Base-by-base conservation (phyloP, 371 early-diverging fungal genomes). In the Rhizomucor miehei region DNA sequence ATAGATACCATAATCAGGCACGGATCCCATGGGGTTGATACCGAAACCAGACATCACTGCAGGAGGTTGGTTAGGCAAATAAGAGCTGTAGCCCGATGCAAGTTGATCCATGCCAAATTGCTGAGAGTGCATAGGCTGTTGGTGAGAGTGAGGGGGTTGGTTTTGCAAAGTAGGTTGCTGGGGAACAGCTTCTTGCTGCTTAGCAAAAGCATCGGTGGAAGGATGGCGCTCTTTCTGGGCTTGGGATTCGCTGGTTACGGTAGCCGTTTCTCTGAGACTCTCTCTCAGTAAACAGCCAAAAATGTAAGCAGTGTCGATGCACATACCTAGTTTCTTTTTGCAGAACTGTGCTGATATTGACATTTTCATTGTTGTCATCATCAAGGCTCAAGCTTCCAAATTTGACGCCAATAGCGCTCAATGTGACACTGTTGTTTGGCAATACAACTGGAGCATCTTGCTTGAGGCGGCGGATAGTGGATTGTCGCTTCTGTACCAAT, bases 381-480 rank as follows among this genome's bases (percentile, higher is more conserved):
- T 67, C 60, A 57, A 92, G 77, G 49, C 78, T 81, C 62, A 89
- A 71, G 67, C 87, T 89, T 25, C 88, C 95, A 77, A 90, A 94
- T 63, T 88, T 92, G 48, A 85, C 84, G 52, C 86, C 89, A 23
- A 89, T 79, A 39, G 85, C 70, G 46, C 84, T 82, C 10, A 89
- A 63, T 17, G 79, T 66, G n/a, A 85, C 65, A 24, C 77, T 73
- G 39, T 80, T 80, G 25, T 73, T 74, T 5, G 93, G 93, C 86
- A 93, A 89, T 13, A 92, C 91, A 20, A 94, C 93, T 25, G 93
- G 84, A 8, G 86, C 88, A 59, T 92, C 92, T 69, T 93, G 93
- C 60, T 89, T 86, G 60, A 90, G 81, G 55, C 77, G 80, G 59
- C 75, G 84, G 16, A 44, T 56, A 9, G 76, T 44, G 13, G 55